A percentile compares a stretch with the other conserved stretches of the same genome.
Conservation (phyloP, 2,329 filamentous ascomycete genomes). For the Cryphonectria carpinicola region DNA sequence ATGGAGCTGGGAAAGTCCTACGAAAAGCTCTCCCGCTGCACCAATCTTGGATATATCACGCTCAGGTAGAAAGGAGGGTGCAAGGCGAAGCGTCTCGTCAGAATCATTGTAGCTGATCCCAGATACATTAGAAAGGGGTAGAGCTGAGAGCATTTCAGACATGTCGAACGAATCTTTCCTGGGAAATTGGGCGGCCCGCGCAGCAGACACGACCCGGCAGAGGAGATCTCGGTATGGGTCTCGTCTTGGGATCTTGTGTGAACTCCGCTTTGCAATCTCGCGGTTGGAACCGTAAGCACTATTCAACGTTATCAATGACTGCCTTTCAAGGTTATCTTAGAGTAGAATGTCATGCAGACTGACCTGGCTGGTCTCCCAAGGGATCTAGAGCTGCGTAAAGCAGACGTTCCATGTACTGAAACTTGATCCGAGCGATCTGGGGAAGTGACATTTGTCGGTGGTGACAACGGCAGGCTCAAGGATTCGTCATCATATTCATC, state of each 20-base stretch:
- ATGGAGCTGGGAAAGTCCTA: conserved; percentile 10
- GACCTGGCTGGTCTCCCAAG: background rate
- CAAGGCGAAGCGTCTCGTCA: background rate
- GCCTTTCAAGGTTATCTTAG: background rate
- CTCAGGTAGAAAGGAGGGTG: conserved; percentile 20
- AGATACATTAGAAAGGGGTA: conserved; percentile 14
- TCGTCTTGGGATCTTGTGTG: background rate
- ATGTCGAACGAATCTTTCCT: background rate
- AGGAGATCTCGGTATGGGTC: background rate
- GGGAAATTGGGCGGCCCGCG: background rate
- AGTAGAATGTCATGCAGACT: background rate
- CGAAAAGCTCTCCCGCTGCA: conserved; percentile 33
- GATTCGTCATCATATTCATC: background rate
- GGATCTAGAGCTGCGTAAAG: background rate
- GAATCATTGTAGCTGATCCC: background rate
- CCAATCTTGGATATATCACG: conserved; percentile 29
- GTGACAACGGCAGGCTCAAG: background rate
- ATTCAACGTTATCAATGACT: background rate
- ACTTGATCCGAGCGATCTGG: background rate
- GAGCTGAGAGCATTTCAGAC: conserved; percentile 3
- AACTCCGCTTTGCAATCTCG: background rate
- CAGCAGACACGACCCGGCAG: background rate
- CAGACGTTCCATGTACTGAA: background rate
- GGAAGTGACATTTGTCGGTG: background rate
- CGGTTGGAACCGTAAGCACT: background rate